Percentiles rank a stretch among this genome's conserved stretches.
These are phyloP conservation scores for Stylonectria norvegica DNA, from an alignment of 2,329 filamentous ascomycete species.

Conservation along the genomic window DNA sequence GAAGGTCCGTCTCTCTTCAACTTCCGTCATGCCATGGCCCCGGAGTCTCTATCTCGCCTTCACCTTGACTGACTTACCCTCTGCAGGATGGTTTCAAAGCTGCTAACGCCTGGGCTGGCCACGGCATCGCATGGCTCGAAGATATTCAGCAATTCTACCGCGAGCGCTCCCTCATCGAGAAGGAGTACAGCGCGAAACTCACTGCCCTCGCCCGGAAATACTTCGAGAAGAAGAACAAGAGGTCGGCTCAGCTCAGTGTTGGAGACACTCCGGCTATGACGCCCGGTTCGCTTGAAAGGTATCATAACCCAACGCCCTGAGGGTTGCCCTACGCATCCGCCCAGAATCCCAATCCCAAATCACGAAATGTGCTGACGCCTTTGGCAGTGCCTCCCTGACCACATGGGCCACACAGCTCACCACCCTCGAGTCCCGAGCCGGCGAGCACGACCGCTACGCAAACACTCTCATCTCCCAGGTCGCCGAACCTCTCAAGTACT, in stretches of 20 bases:
- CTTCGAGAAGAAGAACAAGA: conserved; percentile 93
- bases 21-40: conserved; percentile 8
- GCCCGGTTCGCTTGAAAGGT: conserved; percentile 90
- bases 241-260: conserved; percentile 81
- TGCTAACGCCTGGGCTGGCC: conserved; percentile 85
- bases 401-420: conserved; percentile 95
- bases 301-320: conserved; percentile 12
- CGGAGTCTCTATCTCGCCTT: conserved; percentile 11
- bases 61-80: background rate
- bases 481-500: conserved; percentile 79
- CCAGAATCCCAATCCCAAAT: background rate
- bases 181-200: conserved; percentile 91
- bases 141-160: conserved; percentile 98
- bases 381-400: conserved; percentile 77
- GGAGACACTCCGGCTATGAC: conserved; percentile 92
- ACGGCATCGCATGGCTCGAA: conserved; percentile 91
- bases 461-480: conserved; percentile 75
- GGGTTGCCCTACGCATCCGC: conserved; percentile 1
- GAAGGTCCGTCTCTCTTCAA: conserved; percentile 60
- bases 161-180: conserved; percentile 89
- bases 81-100: conserved; percentile 93
- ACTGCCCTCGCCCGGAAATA: conserved; percentile 89
- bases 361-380: conserved; percentile 21
- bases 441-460: conserved; percentile 83
- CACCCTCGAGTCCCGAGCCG: conserved; percentile 81